phyloP scores from a whole-genome alignment of 805 yeast genomes.

The Candida parachauliodes region DNA sequence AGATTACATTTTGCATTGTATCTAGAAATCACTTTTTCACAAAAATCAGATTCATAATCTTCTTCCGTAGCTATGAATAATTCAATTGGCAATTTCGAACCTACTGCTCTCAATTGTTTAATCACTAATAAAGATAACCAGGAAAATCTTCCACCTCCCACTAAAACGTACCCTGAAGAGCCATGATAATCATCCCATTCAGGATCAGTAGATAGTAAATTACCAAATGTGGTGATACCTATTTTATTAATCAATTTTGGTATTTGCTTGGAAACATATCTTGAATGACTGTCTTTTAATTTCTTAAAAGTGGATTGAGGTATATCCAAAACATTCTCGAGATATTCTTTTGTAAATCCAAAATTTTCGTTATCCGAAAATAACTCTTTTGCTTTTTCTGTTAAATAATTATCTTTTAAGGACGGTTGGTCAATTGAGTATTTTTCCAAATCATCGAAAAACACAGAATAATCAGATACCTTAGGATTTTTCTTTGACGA shows the following conservation, averaged over 20 bases:
- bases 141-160: constrained; percentile 51
- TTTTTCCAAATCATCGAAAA: constrained; percentile 30
- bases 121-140: constrained; percentile 51
- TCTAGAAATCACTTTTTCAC: constrained; percentile 40
- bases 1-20: constrained; percentile 46
- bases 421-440: constrained; percentile 37
- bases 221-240: constrained; percentile 34
- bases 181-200: constrained; percentile 35
- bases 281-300: constrained; percentile 36
- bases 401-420: constrained; percentile 39
- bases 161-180: constrained; percentile 41
- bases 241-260: constrained; percentile 22
- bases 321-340: constrained; percentile 41
- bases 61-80: constrained; percentile 41
- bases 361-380: constrained; percentile 39
- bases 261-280: constrained; percentile 30
- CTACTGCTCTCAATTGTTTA: constrained; percentile 41
- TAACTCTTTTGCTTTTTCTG: constrained; percentile 42
- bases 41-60: constrained; percentile 46
- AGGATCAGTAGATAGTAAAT: constrained; percentile 28
- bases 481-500: not conserved
- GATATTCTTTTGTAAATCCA: constrained; percentile 44
- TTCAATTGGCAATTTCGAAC: constrained; percentile 49
- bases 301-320: constrained; percentile 28
- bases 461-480: constrained; percentile 22